Base-by-base conservation (phyloP, 441 rosid genomes). In the Populus hybrid region DNA sequence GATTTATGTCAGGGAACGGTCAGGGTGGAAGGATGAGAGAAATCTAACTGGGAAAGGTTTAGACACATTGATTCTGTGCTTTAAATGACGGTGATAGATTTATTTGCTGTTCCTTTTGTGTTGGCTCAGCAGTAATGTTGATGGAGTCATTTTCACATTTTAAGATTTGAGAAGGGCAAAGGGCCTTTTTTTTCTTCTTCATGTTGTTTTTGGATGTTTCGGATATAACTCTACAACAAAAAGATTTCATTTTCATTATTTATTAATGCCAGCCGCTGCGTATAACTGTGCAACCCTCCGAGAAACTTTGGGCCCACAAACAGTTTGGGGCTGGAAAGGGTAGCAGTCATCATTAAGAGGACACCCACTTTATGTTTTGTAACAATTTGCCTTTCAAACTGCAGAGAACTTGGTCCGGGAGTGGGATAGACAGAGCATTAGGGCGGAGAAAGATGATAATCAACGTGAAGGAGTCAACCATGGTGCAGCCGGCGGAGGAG, bases 401-500 rank as follows among this genome's bases (percentile, higher is more conserved):
- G 66, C 28, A 63, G 66, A 9, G 14, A 63, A 63, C 66, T 10
- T 63, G 66, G 66, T 10, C 2, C 4, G 66, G 66, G 24, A 23
- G 66, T 23, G 66, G 14, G 28, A 63, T 63, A 21, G 66, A 63
- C 10, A 63, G 14, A 61, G 14, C 66, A 21, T 23, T 63, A 21
- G 66, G 28, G 4, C 2, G 16, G 7, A 4, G 2, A 53, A 75
- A 50, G 21, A 77, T 71, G 79, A 93, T 91, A 89, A 86, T 93
- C 78, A 88, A 63, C 72, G 93, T 93, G 81, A 88, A 84, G 67
- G 93, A 88, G 68, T 93, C 97, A 1, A 82, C 92, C 38, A 73
- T 94, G 87, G 97, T 94, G 80, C 76, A 59, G 36, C 98, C 97
- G n/a, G 90, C 95, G 53, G 81, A 73, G 81, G 92, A 86, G 82